These are phyloP conservation scores for Penicillium sp. DNA, from an alignment of 2,329 filamentous ascomycete species.

Conservation along the genomic window DNA sequence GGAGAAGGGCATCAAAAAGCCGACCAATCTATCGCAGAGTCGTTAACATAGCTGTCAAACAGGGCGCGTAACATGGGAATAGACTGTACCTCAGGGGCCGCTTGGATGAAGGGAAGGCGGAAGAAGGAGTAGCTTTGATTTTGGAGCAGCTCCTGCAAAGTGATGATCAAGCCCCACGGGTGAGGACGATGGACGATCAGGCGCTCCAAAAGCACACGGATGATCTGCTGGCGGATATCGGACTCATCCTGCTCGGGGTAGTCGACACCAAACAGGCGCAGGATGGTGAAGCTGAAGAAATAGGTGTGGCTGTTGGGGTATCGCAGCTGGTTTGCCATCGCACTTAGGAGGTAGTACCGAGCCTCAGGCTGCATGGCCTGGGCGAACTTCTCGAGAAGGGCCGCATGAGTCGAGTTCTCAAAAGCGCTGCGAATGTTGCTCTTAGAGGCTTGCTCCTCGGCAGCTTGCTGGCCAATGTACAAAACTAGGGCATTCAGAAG, in stretches of 20 bases:
- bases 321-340: constrained; percentile 87
- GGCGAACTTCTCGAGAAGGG: constrained; percentile 72
- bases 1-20: constrained; percentile 46
- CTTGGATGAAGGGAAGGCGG: constrained; percentile 87
- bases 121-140: constrained; percentile 91
- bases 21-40: constrained; percentile 40
- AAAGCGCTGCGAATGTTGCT: constrained; percentile 61
- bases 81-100: constrained; percentile 72
- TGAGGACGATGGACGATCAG: constrained; percentile 87
- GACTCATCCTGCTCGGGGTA: constrained; percentile 67
- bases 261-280: constrained; percentile 81
- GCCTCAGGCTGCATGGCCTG: constrained; percentile 73
- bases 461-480: constrained; percentile 74
- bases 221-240: constrained; percentile 86
- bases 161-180: constrained; percentile 91
- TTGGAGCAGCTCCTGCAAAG: constrained; percentile 84
- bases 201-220: constrained; percentile 82
- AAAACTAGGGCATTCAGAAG: constrained; percentile 81
- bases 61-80: background rate
- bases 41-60: background rate
- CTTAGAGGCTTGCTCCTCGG: constrained; percentile 58
- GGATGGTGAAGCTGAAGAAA: constrained; percentile 83
- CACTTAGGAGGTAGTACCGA: constrained; percentile 79
- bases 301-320: constrained; percentile 87
- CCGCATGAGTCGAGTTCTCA: constrained; percentile 66